These are phyloP conservation scores for Plectosphaerella sp. DNA, from an alignment of 2,329 filamentous ascomycete genomes.

Conservation along the genomic window DNA sequence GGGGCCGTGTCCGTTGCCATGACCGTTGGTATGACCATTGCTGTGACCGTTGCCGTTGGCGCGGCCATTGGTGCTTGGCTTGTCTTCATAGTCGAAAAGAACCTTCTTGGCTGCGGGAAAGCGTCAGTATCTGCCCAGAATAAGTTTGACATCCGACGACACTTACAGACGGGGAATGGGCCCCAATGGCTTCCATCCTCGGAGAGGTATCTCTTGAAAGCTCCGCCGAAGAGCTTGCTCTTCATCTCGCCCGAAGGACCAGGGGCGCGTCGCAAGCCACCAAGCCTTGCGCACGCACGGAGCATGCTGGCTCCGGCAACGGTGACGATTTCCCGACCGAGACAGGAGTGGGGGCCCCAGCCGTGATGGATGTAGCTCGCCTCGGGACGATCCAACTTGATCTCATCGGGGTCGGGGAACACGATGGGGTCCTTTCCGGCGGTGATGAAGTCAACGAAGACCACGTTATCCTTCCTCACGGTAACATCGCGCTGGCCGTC, in stretches of 20 bases:
- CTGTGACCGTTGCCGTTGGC: too few relatives aligned
- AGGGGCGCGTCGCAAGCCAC: constrained; percentile 5
- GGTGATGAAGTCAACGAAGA: constrained; percentile 46
- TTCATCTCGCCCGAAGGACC: constrained; percentile 9
- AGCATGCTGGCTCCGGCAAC: constrained; percentile 6
- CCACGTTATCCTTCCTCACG: constrained; percentile 30
- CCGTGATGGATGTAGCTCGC: constrained; percentile 49
- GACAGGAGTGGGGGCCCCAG: constrained; percentile 1
- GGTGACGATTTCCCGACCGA: constrained; percentile 6
- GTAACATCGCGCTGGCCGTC: constrained; percentile 16
- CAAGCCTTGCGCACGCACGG: constrained; percentile 5
- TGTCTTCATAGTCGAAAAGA: not conserved
- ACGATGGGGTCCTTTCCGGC: constrained; percentile 40
- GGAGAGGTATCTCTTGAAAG: constrained; percentile 6
- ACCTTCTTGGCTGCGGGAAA: not conserved
- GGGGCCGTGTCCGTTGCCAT: too few relatives aligned
- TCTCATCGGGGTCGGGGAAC: constrained; percentile 45
- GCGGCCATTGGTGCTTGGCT: too few relatives aligned
- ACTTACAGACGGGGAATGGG: constrained; percentile 5
- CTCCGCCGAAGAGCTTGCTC: constrained; percentile 5
- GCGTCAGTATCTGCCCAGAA: not conserved
- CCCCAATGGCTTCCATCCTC: constrained; percentile 7
- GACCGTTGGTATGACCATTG: not conserved
- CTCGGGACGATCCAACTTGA: constrained; percentile 45
- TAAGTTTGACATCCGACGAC: not conserved